These are phyloP conservation scores for Stereocaulon alpinum DNA, from an alignment of 495 filamentous ascomycete genomes.

Conservation along the genomic window DNA sequence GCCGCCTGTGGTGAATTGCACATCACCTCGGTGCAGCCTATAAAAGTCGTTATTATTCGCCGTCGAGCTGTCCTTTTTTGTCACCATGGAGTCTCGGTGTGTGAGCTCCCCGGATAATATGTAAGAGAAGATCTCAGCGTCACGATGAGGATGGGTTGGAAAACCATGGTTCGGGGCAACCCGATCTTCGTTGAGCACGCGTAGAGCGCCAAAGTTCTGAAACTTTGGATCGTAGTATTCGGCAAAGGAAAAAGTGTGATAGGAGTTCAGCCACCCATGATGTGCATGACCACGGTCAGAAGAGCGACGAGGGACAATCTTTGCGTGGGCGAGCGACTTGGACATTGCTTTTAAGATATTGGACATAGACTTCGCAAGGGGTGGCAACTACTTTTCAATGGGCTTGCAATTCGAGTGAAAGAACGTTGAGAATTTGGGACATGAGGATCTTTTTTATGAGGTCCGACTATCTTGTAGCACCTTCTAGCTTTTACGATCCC, in stretches of 20 bases:
- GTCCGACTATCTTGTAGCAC: not conserved
- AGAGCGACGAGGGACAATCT: constrained; percentile 40
- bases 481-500: not conserved
- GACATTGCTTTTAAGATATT: not conserved
- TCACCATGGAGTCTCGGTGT: constrained; percentile 67
- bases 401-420: no score
- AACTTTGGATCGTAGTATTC: constrained; percentile 57
- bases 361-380: not conserved
- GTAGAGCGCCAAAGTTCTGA: constrained; percentile 55
- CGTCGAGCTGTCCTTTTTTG: constrained; percentile 37
- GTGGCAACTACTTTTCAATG: not conserved
- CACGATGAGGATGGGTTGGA: constrained; percentile 68
- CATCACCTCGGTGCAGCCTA: constrained; percentile 63
- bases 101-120: constrained; percentile 70
- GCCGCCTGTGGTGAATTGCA: constrained; percentile 75
- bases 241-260: constrained; percentile 75
- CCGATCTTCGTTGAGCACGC: constrained; percentile 77
- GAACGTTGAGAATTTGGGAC: not conserved
- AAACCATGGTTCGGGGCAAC: constrained; percentile 59
- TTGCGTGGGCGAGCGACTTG: not conserved
- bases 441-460: not conserved
- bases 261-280: constrained; percentile 75
- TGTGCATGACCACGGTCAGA: constrained; percentile 57
- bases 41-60: constrained; percentile 51
- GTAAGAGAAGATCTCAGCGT: constrained; percentile 80